Percentiles rank a stretch among this genome's conserved stretches.
These are phyloP conservation scores for Pythium apleroticum DNA, from an alignment of 352 stramenopile species.

Conservation along the genomic window DNA sequence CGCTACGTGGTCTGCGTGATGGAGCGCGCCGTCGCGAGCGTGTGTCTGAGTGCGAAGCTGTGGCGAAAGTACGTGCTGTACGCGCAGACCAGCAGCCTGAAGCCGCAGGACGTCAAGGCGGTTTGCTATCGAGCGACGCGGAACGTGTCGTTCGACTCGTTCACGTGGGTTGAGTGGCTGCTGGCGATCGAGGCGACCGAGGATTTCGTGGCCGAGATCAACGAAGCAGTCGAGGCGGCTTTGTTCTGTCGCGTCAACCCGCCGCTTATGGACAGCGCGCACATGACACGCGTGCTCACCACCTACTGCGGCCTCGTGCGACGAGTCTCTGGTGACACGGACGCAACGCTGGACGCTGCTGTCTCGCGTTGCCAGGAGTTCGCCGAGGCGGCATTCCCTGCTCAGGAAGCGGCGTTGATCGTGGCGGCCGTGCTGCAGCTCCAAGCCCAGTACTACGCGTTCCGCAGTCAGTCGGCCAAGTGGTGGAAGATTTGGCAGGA, in stretches of 20 bases:
- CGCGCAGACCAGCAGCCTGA: slow-evolving; percentile 15
- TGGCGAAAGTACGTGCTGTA: slow-evolving; percentile 60
- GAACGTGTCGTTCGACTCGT: slow-evolving; percentile 71
- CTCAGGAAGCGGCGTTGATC: slow-evolving; percentile 29
- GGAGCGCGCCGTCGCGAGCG: slow-evolving; percentile 49
- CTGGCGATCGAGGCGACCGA: slow-evolving; percentile 44
- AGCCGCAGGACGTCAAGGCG: slow-evolving; percentile 8
- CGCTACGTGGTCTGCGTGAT: slow-evolving; percentile 47
- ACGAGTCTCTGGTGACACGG: slow-evolving; percentile 11
- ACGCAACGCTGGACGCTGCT: slow-evolving; percentile 29
- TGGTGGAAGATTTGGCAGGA: slow-evolving; percentile 38
- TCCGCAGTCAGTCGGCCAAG: slow-evolving; percentile 1
- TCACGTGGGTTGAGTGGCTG: slow-evolving; percentile 52
- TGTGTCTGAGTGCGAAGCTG: slow-evolving; percentile 57
- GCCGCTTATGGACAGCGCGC: slow-evolving; percentile 54
- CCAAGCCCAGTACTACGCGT: slow-evolving; percentile 46
- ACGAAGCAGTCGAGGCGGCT: slow-evolving; percentile 26
- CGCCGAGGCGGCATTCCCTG: slow-evolving; percentile 34
- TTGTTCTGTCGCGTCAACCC: slow-evolving; percentile 35
- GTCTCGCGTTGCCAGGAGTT: slow-evolving; percentile 40
- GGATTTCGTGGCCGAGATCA: slow-evolving; percentile 21
- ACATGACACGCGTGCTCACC: slow-evolving; percentile 49
- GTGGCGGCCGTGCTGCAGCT: slow-evolving; percentile 43
- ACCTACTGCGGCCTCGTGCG: slow-evolving; percentile 27
- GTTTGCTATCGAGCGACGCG: slow-evolving; percentile 45